Evolutionary conservation across 75 land plant genomes (phyloP), one percentile per base, ranked within the genome.

Genomic region (Selaginella moellendorffii): DNA sequence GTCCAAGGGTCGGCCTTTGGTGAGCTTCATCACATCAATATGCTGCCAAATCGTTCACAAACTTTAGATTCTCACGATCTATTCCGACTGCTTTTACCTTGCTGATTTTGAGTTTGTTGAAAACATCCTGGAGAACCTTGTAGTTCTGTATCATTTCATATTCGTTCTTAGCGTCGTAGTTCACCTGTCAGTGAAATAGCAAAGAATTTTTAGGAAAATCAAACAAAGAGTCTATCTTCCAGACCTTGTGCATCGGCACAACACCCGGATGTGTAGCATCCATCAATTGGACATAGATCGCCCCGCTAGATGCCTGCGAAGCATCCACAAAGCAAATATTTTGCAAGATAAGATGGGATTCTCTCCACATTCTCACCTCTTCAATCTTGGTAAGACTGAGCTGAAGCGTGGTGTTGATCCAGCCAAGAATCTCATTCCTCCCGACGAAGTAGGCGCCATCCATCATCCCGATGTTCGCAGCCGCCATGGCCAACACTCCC

Each of bases 391-490:
- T 80, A 31, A 90, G 78, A 24, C 66, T 74, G 77, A 90, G 88
- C 17, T 82, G 88, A 31, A 90, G 82, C 21, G 97, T 90, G 63
- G 84, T 66, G 77, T 90, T 90, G 79, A 90, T 81, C 97, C 97
- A 90, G 0, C 76, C 36, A 30, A 90, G 79, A 63, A 90, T 87
- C 80, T 90, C 97, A 27, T 78, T 77, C 66, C 97, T 64, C n/a
- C n/a, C n/a, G 20, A 90, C 97, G 71, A 90, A 90, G 68, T 90
- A 90, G 5, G 97, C 97, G 2, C 78, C 56, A 52, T 90, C 97
- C 97, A 90, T 90, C 86, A 87, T 90, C 64, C n/a, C 97, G 59
- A 90, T 90, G 58, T 76, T 90, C 23, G 88, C 76, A 54, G 90
- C 86, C 76, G 70, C 74, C n/a, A n/a, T 52, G 82, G 88, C 85